A percentile compares a stretch with the other conserved stretches of the same genome.
These are phyloP conservation scores for Discostella stelligera DNA, from an alignment of 352 stramenopile species.

Conservation along the genomic window DNA sequence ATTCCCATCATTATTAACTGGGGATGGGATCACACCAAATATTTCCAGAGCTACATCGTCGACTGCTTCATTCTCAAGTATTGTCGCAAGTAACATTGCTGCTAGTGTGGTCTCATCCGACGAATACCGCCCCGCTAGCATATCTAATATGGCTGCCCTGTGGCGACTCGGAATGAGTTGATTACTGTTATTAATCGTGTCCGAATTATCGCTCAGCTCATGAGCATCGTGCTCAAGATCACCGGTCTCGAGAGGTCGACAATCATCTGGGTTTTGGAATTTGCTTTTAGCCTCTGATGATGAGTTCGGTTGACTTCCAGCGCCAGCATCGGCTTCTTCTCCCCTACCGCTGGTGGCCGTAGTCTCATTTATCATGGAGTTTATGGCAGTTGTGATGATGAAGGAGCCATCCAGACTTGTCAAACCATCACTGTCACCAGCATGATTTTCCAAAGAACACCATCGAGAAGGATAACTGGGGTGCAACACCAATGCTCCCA, in stretches of 20 bases:
- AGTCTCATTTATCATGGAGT: constrained; percentile 31
- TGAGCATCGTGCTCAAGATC: neutral
- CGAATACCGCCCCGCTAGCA: constrained; percentile 25
- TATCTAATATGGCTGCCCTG: constrained; percentile 35
- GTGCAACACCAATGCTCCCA: constrained; percentile 26
- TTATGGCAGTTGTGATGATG: constrained; percentile 33
- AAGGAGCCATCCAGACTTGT: constrained; percentile 18
- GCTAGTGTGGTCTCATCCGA: constrained; percentile 34
- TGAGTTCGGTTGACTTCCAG: constrained; percentile 20
- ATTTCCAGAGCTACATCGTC: constrained; percentile 38
- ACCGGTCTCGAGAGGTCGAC: neutral
- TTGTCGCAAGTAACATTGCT: constrained; percentile 37
- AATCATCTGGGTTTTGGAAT: neutral
- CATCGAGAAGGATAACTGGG: constrained; percentile 29
- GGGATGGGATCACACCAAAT: constrained; percentile 29
- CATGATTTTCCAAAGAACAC: constrained; percentile 1
- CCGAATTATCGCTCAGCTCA: neutral
- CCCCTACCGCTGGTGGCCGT: neutral
- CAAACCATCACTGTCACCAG: neutral
- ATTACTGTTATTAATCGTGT: neutral
- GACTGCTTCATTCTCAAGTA: constrained; percentile 48
- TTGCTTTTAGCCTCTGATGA: neutral
- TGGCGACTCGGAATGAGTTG: constrained; percentile 19
- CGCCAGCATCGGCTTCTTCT: constrained; percentile 49
- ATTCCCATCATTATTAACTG: constrained; percentile 11